phyloP scores from a whole-genome alignment of 2,329 filamentous ascomycete species.

The Cylindrodendrum hubeiense region DNA sequence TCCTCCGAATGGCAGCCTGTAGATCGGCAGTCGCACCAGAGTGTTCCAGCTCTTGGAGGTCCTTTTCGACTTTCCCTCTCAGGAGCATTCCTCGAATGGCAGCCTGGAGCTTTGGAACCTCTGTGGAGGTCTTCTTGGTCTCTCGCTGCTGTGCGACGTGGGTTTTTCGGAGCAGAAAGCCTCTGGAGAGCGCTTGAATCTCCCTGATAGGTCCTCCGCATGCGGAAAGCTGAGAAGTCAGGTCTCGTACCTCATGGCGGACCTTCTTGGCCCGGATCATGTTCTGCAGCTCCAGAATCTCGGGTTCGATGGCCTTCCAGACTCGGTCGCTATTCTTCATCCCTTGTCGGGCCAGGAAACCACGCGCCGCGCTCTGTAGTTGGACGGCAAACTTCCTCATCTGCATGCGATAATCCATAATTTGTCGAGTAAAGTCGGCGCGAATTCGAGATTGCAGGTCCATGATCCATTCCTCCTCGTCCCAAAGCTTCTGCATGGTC shows the following conservation, averaged over 20 bases:
- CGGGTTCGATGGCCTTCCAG: slow-evolving; percentile 77
- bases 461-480: slow-evolving; percentile 80
- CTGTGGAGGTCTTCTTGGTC: slow-evolving; percentile 63
- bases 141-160: slow-evolving; percentile 68
- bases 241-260: slow-evolving; percentile 68
- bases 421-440: slow-evolving; percentile 87
- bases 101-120: slow-evolving; percentile 73
- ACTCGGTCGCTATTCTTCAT: slow-evolving; percentile 73
- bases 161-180: slow-evolving; percentile 72
- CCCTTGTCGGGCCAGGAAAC: slow-evolving; percentile 76
- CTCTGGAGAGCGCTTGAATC: slow-evolving; percentile 75
- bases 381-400: slow-evolving; percentile 86
- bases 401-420: slow-evolving; percentile 82
- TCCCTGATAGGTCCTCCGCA: slow-evolving; percentile 74
- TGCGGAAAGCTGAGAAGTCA: slow-evolving; percentile 69
- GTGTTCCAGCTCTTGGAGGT: slow-evolving; percentile 65
- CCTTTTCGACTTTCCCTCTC: slow-evolving; percentile 67
- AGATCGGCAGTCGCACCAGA: slow-evolving; percentile 66
- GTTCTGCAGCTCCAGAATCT: slow-evolving; percentile 85
- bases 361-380: slow-evolving; percentile 84
- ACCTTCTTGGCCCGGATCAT: slow-evolving; percentile 78
- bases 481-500: slow-evolving; percentile 92
- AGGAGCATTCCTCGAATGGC: slow-evolving; percentile 75
- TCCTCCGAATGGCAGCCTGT: slow-evolving; percentile 77
- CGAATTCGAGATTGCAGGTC: slow-evolving; percentile 89